Evolutionary conservation across 208 protist genomes (phyloP).

Genomic region (Leishmania amazonensis): DNA sequence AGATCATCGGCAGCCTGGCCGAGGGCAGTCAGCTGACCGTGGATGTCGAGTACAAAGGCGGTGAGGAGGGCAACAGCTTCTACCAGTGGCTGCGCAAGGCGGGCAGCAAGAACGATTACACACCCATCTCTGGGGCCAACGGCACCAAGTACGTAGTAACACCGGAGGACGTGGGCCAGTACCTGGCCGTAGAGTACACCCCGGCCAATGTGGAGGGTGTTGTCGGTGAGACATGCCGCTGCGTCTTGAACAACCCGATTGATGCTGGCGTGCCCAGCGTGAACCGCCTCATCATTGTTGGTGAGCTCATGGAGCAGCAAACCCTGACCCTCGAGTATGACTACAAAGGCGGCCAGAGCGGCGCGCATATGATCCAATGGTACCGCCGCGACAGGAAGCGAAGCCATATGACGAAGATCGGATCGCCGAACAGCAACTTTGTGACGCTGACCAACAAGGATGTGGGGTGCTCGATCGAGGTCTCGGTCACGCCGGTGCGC

Average conservation of each 20-base stretch:
- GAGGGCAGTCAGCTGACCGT: conserved; percentile 86
- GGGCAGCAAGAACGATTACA: conserved; percentile 61
- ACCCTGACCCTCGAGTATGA: conserved; percentile 79
- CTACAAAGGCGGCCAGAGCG: conserved; percentile 84
- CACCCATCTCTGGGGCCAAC: conserved; percentile 83
- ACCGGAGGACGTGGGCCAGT: conserved; percentile 88
- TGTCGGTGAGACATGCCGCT: conserved; percentile 90
- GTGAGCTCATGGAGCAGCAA: conserved; percentile 70
- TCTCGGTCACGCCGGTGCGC: conserved; percentile 84
- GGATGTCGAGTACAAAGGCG: conserved; percentile 85
- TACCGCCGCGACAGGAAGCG: conserved; percentile 71
- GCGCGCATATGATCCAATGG: conserved; percentile 88
- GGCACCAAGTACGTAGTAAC: conserved; percentile 73
- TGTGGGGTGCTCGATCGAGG: conserved; percentile 88
- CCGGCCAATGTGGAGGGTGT: conserved; percentile 83
- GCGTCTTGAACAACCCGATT: conserved; percentile 88
- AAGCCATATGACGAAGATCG: conserved; percentile 57
- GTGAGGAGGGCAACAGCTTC: conserved; percentile 85
- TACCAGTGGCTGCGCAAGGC: conserved; percentile 92
- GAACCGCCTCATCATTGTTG: conserved; percentile 65
- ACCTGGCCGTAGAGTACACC: conserved; percentile 91
- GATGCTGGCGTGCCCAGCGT: conserved; percentile 67
- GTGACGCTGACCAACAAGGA: conserved; percentile 74
- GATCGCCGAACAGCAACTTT: conserved; percentile 67
- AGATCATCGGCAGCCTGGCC: conserved; percentile 88